phyloP scores from a whole-genome alignment of 192 early-diverging fungal genomes.

The Linderina pennispora region DNA sequence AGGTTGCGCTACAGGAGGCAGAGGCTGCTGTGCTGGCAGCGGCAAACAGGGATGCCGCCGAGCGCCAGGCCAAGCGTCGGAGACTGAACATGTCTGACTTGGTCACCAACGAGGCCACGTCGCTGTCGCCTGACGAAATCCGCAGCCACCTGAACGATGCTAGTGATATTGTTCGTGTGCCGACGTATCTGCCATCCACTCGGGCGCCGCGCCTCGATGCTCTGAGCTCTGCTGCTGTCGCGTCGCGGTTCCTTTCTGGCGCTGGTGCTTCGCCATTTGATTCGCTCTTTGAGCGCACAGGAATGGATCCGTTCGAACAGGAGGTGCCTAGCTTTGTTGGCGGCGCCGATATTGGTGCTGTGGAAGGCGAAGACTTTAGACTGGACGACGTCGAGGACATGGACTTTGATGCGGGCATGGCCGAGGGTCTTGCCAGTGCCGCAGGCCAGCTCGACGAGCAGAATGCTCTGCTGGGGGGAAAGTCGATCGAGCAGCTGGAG shows the following conservation, averaged over 20 bases:
- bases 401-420: conserved; percentile 17
- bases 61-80: conserved; percentile 27
- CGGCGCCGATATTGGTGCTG: conserved; percentile 4
- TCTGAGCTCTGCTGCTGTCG: conserved; percentile 33
- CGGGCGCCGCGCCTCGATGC: conserved; percentile 24
- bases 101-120: conserved; percentile 34
- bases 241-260: conserved; percentile 20
- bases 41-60: no score
- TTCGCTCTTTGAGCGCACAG: conserved; percentile 16
- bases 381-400: conserved; percentile 40
- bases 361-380: conserved; percentile 12
- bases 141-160: conserved; percentile 24
- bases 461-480: conserved; percentile 28
- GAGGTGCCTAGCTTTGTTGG: conserved; percentile 12
- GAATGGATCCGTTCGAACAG: conserved; percentile 12
- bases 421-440: no score
- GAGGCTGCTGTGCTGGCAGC: conserved; percentile 32
- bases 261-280: conserved; percentile 20
- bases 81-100: conserved; percentile 37
- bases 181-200: conserved; percentile 31
- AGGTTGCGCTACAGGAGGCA: conserved; percentile 37
- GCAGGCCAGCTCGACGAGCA: conserved; percentile 22
- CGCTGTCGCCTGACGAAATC: conserved; percentile 30
- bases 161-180: conserved; percentile 34
- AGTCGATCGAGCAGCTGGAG: conserved; percentile 44